Base-by-base conservation (phyloP, 2,329 filamentous ascomycete species). In the Boeremia exigua region DNA sequence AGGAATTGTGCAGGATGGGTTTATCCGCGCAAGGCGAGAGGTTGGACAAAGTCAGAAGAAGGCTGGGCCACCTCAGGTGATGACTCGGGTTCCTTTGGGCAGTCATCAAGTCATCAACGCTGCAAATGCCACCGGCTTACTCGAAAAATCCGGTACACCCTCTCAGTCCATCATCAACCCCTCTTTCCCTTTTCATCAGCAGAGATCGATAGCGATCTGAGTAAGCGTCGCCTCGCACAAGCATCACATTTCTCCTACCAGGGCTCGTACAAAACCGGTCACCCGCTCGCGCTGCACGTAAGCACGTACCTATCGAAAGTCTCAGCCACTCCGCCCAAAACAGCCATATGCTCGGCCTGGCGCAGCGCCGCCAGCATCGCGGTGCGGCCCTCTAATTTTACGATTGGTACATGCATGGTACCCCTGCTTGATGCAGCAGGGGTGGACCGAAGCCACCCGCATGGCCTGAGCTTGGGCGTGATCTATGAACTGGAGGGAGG, bases 251-350 rank as follows among this genome's bases (percentile, higher is more conserved):
- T 30, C 15, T 32, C 39, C 4, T 19, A n/a, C 25, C 3, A 23
- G 29, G 17, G 10, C 29, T 47, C 19, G 25, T 32, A 56, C 53
- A 51, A 36, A 56, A 56, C 42, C 47, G 53, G 53, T 51, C 30
- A 43, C 32, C 44, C 23, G 30, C 32, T 37, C 44, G 12, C 19
- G 44, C 44, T 37, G 33, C 44, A 47, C 44, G 11, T 50, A 47
- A 51, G 53, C 53, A 56, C 47, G 53, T 51, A 56, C 53, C 53
- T 56, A 51, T 56, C 30, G 53, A 56, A 51, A 37, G 53, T 56
- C 53, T 56, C 36, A 51, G 53, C 53, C 53, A 51, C 37, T 17
- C 37, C 27, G 47, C 46, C 30, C 34, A 7, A 42, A 46, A 37
- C 36, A 40, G 46, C 23, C 42, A 36, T 29, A 36, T 29, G 36